Evolutionary conservation across 2,329 filamentous ascomycete genomes (phyloP), one percentile per base, ranked within the genome.

Genomic region (Aspergillus sp.): DNA sequence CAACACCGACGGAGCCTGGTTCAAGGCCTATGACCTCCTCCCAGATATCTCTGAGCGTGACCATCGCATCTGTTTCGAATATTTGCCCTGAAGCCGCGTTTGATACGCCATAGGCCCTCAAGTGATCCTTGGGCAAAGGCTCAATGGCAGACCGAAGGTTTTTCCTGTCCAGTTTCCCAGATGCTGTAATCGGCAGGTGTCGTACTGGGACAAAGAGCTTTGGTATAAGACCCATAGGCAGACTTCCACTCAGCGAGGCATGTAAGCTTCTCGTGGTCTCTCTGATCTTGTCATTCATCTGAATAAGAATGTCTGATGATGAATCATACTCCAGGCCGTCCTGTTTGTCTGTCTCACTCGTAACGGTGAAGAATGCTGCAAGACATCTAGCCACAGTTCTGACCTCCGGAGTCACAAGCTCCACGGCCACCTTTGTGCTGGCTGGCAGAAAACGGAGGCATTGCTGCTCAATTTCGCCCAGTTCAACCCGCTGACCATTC

Each of bases 401-500:
- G n/a, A 60, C 58, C 32, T 71, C 58, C 3, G 67, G 67, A 2
- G 60, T 62, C 11, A 72, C 70, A 0, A 77, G 59, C 44, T 77
- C 75, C n/a, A 76, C 75, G 1, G 72, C 73, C 2, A 72, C 73
- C 42, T 76, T 71, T 3, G 69, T 68, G 10, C 66, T 62, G 3
- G 60, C 44, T 4, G 71, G 66, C 5, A 74, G 65, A 30, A 69
- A 67, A 9, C 67, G 60, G 20, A 68, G 62, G 32, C 74, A 66
- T 45, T 76, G 72, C 49, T 76, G 69, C 51, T 77, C 75, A 44
- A 77, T 74, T 52, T 77, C 74, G 13, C 70, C 75, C 6, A 78
- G 60, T 52, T 78, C 75, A 42, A 77, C 72, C 0, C 75, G 70
- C 52, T 75, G 71, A 3, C 75, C 75, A 30, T 75, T 72, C 36